Percentiles rank a stretch among this genome's conserved stretches.
Conservation (phyloP, 2,329 filamentous ascomycete species). For the Cercospora beticola region DNA sequence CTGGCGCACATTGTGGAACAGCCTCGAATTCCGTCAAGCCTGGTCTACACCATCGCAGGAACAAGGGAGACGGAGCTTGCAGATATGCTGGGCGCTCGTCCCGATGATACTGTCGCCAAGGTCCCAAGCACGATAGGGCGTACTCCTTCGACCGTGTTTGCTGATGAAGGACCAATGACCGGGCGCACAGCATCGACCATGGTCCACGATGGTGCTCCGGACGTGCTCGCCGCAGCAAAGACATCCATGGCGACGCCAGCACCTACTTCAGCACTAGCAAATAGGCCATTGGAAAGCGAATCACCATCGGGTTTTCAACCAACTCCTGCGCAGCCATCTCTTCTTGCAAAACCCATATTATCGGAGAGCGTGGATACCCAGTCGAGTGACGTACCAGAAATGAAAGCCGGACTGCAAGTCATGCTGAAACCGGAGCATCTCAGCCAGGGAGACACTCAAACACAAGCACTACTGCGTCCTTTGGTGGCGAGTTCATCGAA, state of each 20-base stretch:
- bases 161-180: background rate
- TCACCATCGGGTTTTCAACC: background rate
- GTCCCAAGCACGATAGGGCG: constrained; percentile 5
- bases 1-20: constrained; percentile 7
- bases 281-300: background rate
- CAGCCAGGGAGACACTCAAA: constrained; percentile 38
- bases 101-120: background rate
- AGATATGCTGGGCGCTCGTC: background rate
- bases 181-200: constrained; percentile 14
- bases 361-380: constrained; percentile 25
- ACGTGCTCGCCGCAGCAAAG: constrained; percentile 1
- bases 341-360: background rate
- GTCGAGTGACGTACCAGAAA: constrained; percentile 26
- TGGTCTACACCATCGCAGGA: constrained; percentile 10
- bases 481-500: background rate
- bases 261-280: constrained; percentile 6
- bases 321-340: background rate
- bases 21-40: constrained; percentile 13
- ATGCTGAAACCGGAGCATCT: constrained; percentile 35
- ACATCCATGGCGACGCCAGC: constrained; percentile 2
- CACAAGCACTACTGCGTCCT: constrained; percentile 18
- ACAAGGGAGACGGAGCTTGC: constrained; percentile 4
- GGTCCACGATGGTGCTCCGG: background rate
- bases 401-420: constrained; percentile 28
- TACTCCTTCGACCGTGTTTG: constrained; percentile 15